Conservation (phyloP, 164 flowering plant genomes). For the Aristolochia contorta region DNA sequence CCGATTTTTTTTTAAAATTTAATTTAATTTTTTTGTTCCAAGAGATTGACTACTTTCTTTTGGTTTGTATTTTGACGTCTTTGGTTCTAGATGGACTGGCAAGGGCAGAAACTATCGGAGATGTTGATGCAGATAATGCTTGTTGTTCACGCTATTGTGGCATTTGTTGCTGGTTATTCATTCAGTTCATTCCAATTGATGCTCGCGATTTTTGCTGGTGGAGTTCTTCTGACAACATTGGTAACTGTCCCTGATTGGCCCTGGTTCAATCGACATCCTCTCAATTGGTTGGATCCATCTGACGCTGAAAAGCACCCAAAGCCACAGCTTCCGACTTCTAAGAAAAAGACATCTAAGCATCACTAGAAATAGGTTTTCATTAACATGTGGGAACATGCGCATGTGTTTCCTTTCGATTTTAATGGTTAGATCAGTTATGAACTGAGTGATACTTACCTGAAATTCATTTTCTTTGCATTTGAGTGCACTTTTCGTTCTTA, state of each 20-base stretch:
- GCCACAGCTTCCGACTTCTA: constrained; percentile 29
- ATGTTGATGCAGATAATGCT: constrained; percentile 84
- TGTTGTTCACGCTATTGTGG: constrained; percentile 45
- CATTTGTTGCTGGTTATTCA: constrained; percentile 45
- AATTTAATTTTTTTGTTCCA: too few species aligned
- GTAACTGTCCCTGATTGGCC: constrained; percentile 90
- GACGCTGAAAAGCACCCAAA: constrained; percentile 75
- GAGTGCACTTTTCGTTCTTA: too few species aligned
- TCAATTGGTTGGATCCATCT: constrained; percentile 72
- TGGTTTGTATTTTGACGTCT: too few species aligned
- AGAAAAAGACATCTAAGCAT: constrained; percentile 48
- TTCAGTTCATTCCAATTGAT: constrained; percentile 66
- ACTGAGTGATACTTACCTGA: too few species aligned
- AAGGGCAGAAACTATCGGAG: constrained; percentile 90
- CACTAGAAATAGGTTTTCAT: constrained; percentile 33
- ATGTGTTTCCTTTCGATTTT: too few species aligned
- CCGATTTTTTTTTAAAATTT: too few species aligned
- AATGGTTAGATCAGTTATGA: too few species aligned
- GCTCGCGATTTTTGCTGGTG: constrained; percentile 58
- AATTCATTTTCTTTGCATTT: too few species aligned
- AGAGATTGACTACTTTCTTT: too few species aligned
- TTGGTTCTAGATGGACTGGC: constrained; percentile 75
- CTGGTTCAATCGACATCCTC: constrained; percentile 71
- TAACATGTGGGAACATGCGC: too few species aligned
- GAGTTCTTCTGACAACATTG: constrained; percentile 62